phyloP scores from a whole-genome alignment of 345 rosid genomes.

The Adansonia digitata region DNA sequence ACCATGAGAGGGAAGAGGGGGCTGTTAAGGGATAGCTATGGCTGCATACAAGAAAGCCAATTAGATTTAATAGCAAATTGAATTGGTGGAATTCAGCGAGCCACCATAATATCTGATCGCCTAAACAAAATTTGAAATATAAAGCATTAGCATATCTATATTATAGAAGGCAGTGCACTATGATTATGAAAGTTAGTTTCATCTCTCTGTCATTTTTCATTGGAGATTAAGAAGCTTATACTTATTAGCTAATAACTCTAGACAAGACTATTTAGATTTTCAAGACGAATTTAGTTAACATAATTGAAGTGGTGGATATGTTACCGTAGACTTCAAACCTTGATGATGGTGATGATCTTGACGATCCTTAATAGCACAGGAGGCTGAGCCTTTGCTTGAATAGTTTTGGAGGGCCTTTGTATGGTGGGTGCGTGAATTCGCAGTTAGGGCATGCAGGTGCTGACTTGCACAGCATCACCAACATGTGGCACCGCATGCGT shows the following conservation, averaged over 20 bases:
- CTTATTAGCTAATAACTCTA: background rate
- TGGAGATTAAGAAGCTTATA: slow-evolving; percentile 4
- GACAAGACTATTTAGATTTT: slow-evolving; percentile 4
- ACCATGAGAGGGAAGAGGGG: background rate
- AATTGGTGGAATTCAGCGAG: background rate
- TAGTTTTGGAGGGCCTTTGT: slow-evolving; percentile 39
- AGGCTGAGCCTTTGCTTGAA: slow-evolving; percentile 53
- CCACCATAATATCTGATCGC: background rate
- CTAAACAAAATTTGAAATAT: background rate
- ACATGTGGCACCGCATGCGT: slow-evolving; percentile 72
- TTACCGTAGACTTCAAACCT: background rate
- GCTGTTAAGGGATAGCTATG: background rate
- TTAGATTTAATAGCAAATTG: background rate
- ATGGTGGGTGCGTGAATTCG: slow-evolving; percentile 77
- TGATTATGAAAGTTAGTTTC: background rate
- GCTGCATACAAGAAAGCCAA: background rate
- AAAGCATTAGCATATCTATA: slow-evolving; percentile 7
- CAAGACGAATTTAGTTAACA: background rate
- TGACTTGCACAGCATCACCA: slow-evolving; percentile 75
- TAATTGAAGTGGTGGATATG: background rate
- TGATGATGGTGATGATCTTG: too few species aligned
- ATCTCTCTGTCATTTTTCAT: slow-evolving; percentile 4
- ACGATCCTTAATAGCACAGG: slow-evolving; percentile 36
- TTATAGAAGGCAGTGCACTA: slow-evolving; percentile 9
- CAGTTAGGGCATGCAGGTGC: slow-evolving; percentile 86